Evolutionary conservation across 305 asterid species (phyloP), one percentile per base, ranked within the genome.

Genomic region (Lippia alba): DNA sequence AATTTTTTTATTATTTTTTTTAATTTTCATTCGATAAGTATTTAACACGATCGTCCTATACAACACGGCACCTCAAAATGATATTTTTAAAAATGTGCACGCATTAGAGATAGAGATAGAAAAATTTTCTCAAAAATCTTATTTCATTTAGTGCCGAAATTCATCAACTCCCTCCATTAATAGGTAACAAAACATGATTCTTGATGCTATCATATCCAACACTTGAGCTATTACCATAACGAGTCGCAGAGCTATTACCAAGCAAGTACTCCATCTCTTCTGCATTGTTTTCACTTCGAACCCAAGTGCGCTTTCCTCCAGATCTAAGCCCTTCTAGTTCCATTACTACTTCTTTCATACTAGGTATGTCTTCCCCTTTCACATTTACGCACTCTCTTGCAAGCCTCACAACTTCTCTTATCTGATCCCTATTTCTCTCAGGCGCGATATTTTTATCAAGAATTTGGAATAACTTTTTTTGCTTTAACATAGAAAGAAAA

Each of bases 331-430:
- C 75, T 48, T 76, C 81, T 2, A 80, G 8, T 61, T 76, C 75
- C 78, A 39, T 62, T 2, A 59, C 81, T 15, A 80, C 79, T 69
- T 80, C 81, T 51, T 76, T 44, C 49, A 44, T 44, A 44, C 12
- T 44, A 44, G 49, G 49, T 14, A 14, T 44, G 10, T 44, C 49
- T 8, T 44, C 49, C 49, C 49, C 49, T 44, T 10, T 44, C 12
- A 44, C 14, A 10, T 44, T 44, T 44, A 44, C 8, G 14, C 49
- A 80, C 8, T 55, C 60, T 40, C 57, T 56, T 2, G 79, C 84
- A 14, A 80, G 46, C 20, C 17, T 10, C 0, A 79, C 77, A n/a
- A 73, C 74, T 51, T 48, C 36, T 20, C 11, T n/a, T 2, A 76
- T 50, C 30, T 41, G 74, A 54, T 45, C 68, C 19, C 6, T 40